Conservation (phyloP, 352 stramenopile genomes). For the Globisporangium polare region DNA sequence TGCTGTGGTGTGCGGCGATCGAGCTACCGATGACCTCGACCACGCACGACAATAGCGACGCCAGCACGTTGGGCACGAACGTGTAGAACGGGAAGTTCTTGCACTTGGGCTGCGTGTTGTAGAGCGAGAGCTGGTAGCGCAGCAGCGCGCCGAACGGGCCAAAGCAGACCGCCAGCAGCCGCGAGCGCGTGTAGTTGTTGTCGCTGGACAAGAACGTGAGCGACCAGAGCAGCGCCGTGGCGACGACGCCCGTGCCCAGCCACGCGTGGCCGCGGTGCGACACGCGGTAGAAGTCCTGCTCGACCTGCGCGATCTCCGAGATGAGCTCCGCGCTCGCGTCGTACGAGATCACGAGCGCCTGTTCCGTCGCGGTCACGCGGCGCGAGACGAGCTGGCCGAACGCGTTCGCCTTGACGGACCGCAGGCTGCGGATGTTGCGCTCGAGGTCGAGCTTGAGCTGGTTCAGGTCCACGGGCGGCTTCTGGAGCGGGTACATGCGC, state of each 20-base stretch:
- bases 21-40: slow-evolving; percentile 40
- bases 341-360: slow-evolving; percentile 30
- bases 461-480: slow-evolving; percentile 37
- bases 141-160: slow-evolving; percentile 54
- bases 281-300: slow-evolving; percentile 40
- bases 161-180: slow-evolving; percentile 48
- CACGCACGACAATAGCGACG: slow-evolving; percentile 43
- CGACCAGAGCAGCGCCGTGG: slow-evolving; percentile 39
- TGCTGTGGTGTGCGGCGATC: slow-evolving; percentile 18
- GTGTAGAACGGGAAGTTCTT: slow-evolving; percentile 63
- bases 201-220: slow-evolving; percentile 39
- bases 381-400: slow-evolving; percentile 42
- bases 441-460: slow-evolving; percentile 56
- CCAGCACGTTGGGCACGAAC: slow-evolving; percentile 55
- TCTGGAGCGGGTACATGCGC: slow-evolving; percentile 42
- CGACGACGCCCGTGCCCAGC: slow-evolving; percentile 15
- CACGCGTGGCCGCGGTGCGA: slow-evolving; percentile 28
- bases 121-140: slow-evolving; percentile 52
- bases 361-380: slow-evolving; percentile 38
- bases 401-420: slow-evolving; percentile 36
- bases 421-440: slow-evolving; percentile 40
- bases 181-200: slow-evolving; percentile 43
- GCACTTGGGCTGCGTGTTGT: slow-evolving; percentile 40
- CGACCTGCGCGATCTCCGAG: slow-evolving; percentile 41
- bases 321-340: slow-evolving; percentile 43